phyloP scores from a whole-genome alignment of 768 basidiomycete species.

The Coprinopsis sp. region DNA sequence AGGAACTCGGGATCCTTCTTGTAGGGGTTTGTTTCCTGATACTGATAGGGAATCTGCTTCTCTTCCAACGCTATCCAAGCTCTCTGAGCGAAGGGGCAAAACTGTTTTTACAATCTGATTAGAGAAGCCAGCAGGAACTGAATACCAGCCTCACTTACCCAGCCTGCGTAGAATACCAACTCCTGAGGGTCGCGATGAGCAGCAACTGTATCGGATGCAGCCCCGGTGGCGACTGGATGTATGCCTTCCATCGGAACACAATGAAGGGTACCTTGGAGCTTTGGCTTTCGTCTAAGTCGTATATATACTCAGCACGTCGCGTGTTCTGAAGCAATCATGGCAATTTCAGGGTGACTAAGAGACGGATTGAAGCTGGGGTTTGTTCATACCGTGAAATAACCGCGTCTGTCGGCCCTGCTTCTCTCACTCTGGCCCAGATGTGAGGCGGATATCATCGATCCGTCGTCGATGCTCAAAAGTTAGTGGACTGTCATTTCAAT shows the following conservation, averaged over 20 bases:
- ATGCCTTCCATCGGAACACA: slow-evolving; percentile 51
- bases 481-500: too few relatives aligned
- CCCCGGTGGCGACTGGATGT: slow-evolving; percentile 54
- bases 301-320: too few relatives aligned
- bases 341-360: too few relatives aligned
- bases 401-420: too few relatives aligned
- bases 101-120: slow-evolving; percentile 23
- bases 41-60: slow-evolving; percentile 61
- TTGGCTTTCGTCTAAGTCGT: too few relatives aligned
- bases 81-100: slow-evolving; percentile 59
- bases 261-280: too few relatives aligned
- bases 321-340: too few relatives aligned
- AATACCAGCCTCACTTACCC: slow-evolving; percentile 44
- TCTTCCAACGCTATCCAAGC: slow-evolving; percentile 68
- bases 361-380: too few relatives aligned
- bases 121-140: background rate
- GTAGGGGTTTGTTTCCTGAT: slow-evolving; percentile 66
- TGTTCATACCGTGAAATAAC: too few relatives aligned
- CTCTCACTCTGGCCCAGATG: too few relatives aligned
- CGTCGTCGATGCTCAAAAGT: too few relatives aligned
- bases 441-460: too few relatives aligned
- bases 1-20: slow-evolving; percentile 59
- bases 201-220: slow-evolving; percentile 46
- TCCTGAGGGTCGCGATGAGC: slow-evolving; percentile 49
- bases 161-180: slow-evolving; percentile 56